These are phyloP conservation scores for Luvunga scandens DNA, from an alignment of 345 rosid species.

Conservation along the genomic window DNA sequence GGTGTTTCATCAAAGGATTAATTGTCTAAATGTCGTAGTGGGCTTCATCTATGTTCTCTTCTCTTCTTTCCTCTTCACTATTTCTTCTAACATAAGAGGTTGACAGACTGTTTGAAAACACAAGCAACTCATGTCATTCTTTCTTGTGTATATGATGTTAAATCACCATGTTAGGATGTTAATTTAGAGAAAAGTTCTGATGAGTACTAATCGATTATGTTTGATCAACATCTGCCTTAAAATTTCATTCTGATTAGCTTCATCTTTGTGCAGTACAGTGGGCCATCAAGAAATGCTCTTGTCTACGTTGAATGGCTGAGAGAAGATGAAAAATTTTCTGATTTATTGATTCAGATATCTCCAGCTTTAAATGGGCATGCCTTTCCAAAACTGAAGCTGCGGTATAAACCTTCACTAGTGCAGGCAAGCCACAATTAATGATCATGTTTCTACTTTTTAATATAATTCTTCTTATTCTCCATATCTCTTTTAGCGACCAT, in stretches of 20 bases:
- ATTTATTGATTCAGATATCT: slow-evolving; percentile 77
- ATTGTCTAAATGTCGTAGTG: neutral
- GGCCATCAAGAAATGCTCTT: slow-evolving; percentile 72
- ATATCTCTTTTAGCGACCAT: too few relatives aligned
- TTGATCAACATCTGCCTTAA: neutral
- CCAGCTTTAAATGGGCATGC: slow-evolving; percentile 77
- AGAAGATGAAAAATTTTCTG: slow-evolving; percentile 63
- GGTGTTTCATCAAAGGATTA: neutral
- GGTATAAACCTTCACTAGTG: slow-evolving; percentile 82
- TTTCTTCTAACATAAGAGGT: neutral
- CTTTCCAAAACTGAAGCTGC: slow-evolving; percentile 81
- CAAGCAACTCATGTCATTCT: neutral
- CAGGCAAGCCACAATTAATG: slow-evolving; percentile 52
- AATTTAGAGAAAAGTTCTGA: neutral
- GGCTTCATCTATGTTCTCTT: neutral
- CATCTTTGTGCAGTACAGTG: slow-evolving; percentile 76
- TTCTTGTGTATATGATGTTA: neutral
- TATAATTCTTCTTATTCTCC: too few relatives aligned
- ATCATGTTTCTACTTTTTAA: neutral
- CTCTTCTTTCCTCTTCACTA: neutral
- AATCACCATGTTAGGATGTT: neutral
- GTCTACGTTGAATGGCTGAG: slow-evolving; percentile 81
- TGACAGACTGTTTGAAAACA: neutral
- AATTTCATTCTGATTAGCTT: slow-evolving; percentile 13
- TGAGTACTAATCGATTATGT: neutral